A percentile compares a stretch with the other conserved stretches of the same genome.
phyloP scores from a whole-genome alignment of 176 grass and related monocot species.

The Juncus effusus region DNA sequence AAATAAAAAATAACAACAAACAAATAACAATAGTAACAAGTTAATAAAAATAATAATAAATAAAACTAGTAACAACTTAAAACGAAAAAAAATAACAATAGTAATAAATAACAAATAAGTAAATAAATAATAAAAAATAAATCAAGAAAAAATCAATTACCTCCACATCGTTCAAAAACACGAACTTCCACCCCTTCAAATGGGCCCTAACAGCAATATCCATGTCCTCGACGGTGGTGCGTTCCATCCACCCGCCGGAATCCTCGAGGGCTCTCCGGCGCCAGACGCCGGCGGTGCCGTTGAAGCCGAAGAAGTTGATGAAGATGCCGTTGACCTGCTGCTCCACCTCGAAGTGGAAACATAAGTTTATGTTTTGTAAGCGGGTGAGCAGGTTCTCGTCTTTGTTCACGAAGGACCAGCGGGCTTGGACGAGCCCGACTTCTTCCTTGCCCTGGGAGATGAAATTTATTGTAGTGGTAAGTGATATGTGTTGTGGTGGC shows the following conservation, averaged over 20 bases:
- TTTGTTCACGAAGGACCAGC: constrained; percentile 97
- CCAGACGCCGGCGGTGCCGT: constrained; percentile 95
- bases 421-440: constrained; percentile 86
- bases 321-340: constrained; percentile 91
- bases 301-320: constrained; percentile 96
- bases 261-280: constrained; percentile 87
- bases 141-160: constrained; percentile 28
- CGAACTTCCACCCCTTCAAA: constrained; percentile 88
- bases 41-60: no score
- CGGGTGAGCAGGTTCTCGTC: constrained; percentile 88
- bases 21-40: no score
- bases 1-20: no score
- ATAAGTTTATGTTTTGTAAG: constrained; percentile 92
- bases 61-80: no score
- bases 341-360: constrained; percentile 99
- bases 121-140: constrained; percentile 1
- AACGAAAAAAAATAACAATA: no score
- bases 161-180: constrained; percentile 94
- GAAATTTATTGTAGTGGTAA: background rate
- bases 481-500: background rate
- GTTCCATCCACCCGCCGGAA: constrained; percentile 90
- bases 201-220: constrained; percentile 95
- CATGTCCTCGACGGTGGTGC: constrained; percentile 98
- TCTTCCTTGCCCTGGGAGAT: constrained; percentile 68
- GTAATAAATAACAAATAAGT: background rate